phyloP scores from a whole-genome alignment of 352 stramenopile genomes.

The Peronospora belbahrii region DNA sequence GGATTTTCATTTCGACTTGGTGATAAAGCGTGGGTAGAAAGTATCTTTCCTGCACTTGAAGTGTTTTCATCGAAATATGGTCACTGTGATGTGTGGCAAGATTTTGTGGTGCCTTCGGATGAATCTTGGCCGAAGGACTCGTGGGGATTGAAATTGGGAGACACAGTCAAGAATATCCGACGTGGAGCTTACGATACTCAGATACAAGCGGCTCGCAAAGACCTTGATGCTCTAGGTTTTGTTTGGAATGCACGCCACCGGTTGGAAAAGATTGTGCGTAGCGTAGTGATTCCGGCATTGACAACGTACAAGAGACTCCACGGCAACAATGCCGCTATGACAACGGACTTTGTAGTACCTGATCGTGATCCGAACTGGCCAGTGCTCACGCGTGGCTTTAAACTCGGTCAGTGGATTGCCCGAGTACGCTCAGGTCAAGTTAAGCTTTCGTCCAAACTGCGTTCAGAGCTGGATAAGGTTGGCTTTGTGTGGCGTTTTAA shows the following conservation, averaged over 20 bases:
- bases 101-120: constrained; percentile 82
- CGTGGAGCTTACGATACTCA: constrained; percentile 71
- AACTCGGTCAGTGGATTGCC: constrained; percentile 68
- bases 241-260: constrained; percentile 83
- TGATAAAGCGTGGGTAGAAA: constrained; percentile 49
- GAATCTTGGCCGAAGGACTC: constrained; percentile 74
- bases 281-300: constrained; percentile 54
- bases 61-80: constrained; percentile 78
- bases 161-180: constrained; percentile 89
- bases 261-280: constrained; percentile 42
- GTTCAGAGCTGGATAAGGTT: constrained; percentile 45
- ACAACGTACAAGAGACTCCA: constrained; percentile 39
- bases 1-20: constrained; percentile 60
- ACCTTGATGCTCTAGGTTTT: constrained; percentile 88
- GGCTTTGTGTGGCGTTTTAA: constrained; percentile 72
- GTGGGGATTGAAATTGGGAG: constrained; percentile 82
- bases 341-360: constrained; percentile 66
- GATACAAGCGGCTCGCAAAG: constrained; percentile 53
- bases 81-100: constrained; percentile 88
- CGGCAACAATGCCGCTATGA: constrained; percentile 39
- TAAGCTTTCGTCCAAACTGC: constrained; percentile 30
- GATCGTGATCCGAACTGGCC: constrained; percentile 50
- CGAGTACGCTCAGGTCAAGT: constrained; percentile 44
- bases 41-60: constrained; percentile 73
- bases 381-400: constrained; percentile 42